Conservation (phyloP, 345 rosid genomes). For the Hibiscus trionum region DNA sequence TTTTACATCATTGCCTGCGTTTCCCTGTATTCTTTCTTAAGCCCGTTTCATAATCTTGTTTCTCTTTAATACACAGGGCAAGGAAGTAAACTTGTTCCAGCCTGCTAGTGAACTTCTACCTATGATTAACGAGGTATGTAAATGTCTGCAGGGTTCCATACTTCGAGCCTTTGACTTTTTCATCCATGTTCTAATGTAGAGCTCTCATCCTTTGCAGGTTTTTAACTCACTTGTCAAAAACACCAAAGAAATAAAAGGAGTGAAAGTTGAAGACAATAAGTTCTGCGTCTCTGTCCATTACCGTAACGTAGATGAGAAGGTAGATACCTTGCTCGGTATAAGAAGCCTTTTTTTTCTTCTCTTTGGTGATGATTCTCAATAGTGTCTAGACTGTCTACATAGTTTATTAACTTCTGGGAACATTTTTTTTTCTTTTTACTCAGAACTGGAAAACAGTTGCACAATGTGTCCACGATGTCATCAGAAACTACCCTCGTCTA, state of each 20-base stretch:
- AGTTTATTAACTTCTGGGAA: not conserved
- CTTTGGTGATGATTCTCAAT: not conserved
- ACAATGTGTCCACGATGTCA: slow-evolving; percentile 44
- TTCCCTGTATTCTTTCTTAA: not conserved
- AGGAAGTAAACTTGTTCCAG: slow-evolving; percentile 68
- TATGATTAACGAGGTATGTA: slow-evolving; percentile 50
- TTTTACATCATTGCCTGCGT: not conserved
- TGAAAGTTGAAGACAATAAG: slow-evolving; percentile 74
- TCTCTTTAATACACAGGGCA: slow-evolving; percentile 31
- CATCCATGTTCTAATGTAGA: slow-evolving; percentile 2
- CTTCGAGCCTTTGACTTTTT: not conserved
- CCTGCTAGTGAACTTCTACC: slow-evolving; percentile 75
- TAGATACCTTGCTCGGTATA: slow-evolving; percentile 6
- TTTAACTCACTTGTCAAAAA: slow-evolving; percentile 45
- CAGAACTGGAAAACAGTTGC: slow-evolving; percentile 59
- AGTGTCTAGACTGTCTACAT: not conserved
- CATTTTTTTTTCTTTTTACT: slow-evolving; percentile 6
- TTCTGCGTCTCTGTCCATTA: slow-evolving; percentile 93
- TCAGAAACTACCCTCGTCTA: slow-evolving; percentile 46
- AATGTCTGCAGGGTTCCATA: not conserved
- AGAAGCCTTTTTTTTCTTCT: not conserved
- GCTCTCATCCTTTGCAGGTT: slow-evolving; percentile 40
- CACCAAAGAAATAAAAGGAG: slow-evolving; percentile 65
- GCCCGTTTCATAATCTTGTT: slow-evolving; percentile 15
- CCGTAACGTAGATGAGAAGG: slow-evolving; percentile 84